Percentiles rank a stretch among this genome's conserved stretches.
Evolutionary conservation across 2,329 filamentous ascomycete genomes (phyloP).

Genomic region (Nemania serpens): DNA sequence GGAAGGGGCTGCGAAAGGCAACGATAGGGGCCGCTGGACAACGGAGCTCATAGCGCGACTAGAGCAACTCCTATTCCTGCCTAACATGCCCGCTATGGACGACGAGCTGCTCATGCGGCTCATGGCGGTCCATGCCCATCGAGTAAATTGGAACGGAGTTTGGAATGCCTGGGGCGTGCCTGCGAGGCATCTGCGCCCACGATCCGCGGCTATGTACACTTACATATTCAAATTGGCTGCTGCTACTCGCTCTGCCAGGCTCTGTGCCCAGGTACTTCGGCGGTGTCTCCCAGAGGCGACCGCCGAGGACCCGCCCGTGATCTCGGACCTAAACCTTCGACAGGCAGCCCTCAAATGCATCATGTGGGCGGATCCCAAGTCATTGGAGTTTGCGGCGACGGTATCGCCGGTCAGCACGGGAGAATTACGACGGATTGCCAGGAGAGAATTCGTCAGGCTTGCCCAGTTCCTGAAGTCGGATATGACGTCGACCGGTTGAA

Average conservation of each 20-base stretch:
- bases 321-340: slow-evolving; percentile 50
- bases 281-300: slow-evolving; percentile 64
- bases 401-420: slow-evolving; percentile 28
- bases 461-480: slow-evolving; percentile 29
- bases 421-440: slow-evolving; percentile 3
- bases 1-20: slow-evolving; percentile 43
- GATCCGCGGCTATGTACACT: slow-evolving; percentile 60
- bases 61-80: slow-evolving; percentile 49
- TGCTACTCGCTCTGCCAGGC: slow-evolving; percentile 46
- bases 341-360: slow-evolving; percentile 59
- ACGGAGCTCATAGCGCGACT: slow-evolving; percentile 46
- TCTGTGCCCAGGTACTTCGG: slow-evolving; percentile 55
- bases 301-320: slow-evolving; percentile 56
- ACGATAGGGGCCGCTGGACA: slow-evolving; percentile 42
- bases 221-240: slow-evolving; percentile 57
- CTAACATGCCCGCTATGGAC: slow-evolving; percentile 45
- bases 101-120: slow-evolving; percentile 47
- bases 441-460: slow-evolving; percentile 26
- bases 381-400: slow-evolving; percentile 43
- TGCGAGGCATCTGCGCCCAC: slow-evolving; percentile 52
- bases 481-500: not conserved
- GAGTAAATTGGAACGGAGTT: slow-evolving; percentile 59
- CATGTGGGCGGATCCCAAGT: slow-evolving; percentile 56
- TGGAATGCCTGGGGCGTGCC: slow-evolving; percentile 65
- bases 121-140: slow-evolving; percentile 52